Evolutionary conservation across 768 basidiomycete species (phyloP), one percentile per base, ranked within the genome.

Genomic region (Kwoniella pini): DNA sequence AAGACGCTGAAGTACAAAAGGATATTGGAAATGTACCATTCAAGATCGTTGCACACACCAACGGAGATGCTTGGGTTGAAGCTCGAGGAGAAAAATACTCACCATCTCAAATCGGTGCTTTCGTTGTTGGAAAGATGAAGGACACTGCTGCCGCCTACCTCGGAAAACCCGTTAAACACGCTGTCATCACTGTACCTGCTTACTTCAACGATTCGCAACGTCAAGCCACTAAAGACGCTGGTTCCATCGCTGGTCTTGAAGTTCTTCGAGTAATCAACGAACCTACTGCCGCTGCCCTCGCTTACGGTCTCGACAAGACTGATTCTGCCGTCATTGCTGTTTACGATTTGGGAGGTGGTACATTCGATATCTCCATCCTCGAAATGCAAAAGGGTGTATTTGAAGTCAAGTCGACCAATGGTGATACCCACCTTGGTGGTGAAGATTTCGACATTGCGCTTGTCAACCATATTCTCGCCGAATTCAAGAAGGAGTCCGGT

Each of bases 361-460:
- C 95, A 22, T 98, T 98, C 80, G 95, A 98, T 91, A 92, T 99
- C 75, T 99, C 96, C 27, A 94, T 99, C 69, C 83, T 99, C 57
- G 94, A 97, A 82, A 98, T 98, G 92, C 92, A 97, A 80, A 94
- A 96, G 80, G 96, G 95, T 71, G 94, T 99, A 10, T 99, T 98
- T 80, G 96, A 98, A 80, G 96, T 99, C 77, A 99, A 98, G 83
- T 97, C 96, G 0, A 99, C 96, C 56, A 97, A 97, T 76, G 96
- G 96, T 77, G 95, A 99, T 80, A 98, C 96, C 15, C 96, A 99
- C 78, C 86, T 99, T 59, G 96, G 91, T 77, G 88, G 88, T 77
- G 96, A 99, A 81, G 96, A 98, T 80, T 98, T 98, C 76, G 96
- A 98, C 75, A 87, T 95, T 57, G 81, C 86, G 38, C 85, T 98